These are phyloP conservation scores for Musa schizocarpa DNA, from an alignment of 176 grass and related monocot species.

Conservation along the genomic window DNA sequence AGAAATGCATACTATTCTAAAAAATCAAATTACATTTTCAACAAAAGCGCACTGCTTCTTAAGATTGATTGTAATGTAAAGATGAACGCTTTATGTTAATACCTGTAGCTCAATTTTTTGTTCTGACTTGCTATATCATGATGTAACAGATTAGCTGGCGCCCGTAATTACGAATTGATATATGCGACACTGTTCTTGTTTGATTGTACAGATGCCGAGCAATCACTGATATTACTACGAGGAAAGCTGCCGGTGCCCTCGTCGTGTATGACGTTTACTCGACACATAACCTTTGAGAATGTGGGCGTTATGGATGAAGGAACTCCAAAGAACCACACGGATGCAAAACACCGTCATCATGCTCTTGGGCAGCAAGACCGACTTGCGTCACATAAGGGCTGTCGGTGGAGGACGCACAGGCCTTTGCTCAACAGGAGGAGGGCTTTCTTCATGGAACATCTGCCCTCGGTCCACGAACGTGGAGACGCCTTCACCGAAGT, in stretches of 20 bases:
- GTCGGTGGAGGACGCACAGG: neutral
- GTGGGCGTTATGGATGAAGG: constrained; percentile 12
- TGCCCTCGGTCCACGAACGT: constrained; percentile 4
- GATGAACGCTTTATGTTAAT: no score
- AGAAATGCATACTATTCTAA: no score
- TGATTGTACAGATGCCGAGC: constrained; percentile 4
- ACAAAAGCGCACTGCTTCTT: no score
- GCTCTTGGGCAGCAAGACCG: constrained; percentile 13
- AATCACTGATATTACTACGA: constrained; percentile 8
- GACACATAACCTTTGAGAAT: constrained; percentile 7
- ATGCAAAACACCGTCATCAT: constrained; percentile 14
- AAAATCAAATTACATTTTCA: no score
- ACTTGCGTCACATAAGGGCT: constrained; percentile 8
- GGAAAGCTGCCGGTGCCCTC: constrained; percentile 1
- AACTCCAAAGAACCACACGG: constrained; percentile 5
- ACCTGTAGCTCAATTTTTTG: no score
- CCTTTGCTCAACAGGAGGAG: constrained; percentile 9
- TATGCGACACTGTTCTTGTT: neutral
- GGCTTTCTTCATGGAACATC: constrained; percentile 12
- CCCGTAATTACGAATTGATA: no score
- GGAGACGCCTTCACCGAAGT: constrained; percentile 4
- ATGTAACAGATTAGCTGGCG: no score
- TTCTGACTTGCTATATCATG: no score
- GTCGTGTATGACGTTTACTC: constrained; percentile 13
- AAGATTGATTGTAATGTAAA: no score